Conservation (phyloP, 2,329 filamentous ascomycete genomes). For the Alternaria sp. region DNA sequence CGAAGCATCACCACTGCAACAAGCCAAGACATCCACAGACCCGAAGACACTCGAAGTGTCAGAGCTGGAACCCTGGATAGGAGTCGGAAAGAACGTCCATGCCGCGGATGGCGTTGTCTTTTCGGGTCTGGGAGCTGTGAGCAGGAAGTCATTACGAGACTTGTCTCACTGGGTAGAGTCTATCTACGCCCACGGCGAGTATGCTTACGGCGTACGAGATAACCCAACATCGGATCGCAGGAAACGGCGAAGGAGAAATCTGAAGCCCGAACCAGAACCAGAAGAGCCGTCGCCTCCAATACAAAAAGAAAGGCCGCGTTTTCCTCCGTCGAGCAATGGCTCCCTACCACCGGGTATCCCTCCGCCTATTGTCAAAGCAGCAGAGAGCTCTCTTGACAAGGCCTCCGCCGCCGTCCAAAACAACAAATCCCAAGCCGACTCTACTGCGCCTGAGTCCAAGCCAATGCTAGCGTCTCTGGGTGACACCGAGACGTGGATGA, state of each 20-base stretch:
- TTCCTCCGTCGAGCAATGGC: conserved; percentile 6
- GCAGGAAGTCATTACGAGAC: conserved; percentile 72
- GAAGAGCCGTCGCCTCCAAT: conserved; percentile 5
- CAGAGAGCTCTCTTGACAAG: conserved; percentile 52
- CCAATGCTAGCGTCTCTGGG: conserved; percentile 47
- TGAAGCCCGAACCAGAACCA: conserved; percentile 11
- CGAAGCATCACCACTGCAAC: conserved; percentile 51
- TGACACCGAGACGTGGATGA: conserved; percentile 57
- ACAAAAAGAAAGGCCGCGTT: conserved; percentile 4
- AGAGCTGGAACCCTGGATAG: conserved; percentile 70
- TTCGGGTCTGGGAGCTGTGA: conserved; percentile 76
- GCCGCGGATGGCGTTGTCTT: conserved; percentile 87
- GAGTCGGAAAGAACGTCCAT: conserved; percentile 69
- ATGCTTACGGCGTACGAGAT: conserved; percentile 83
- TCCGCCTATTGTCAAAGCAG: conserved; percentile 54
- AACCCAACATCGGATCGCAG: conserved; percentile 73
- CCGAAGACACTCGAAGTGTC: conserved; percentile 22
- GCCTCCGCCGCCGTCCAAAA: conserved; percentile 49
- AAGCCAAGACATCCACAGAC: conserved; percentile 34
- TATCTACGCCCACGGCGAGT: conserved; percentile 81
- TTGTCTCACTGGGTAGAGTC: conserved; percentile 88
- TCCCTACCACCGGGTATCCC: conserved; percentile 50
- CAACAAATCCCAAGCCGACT: conserved; percentile 15
- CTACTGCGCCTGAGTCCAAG: conserved; percentile 21
- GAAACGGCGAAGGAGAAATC: conserved; percentile 52